Evolutionary conservation across 148 eudicot species (phyloP).

Genomic region (Selenicereus undatus): DNA sequence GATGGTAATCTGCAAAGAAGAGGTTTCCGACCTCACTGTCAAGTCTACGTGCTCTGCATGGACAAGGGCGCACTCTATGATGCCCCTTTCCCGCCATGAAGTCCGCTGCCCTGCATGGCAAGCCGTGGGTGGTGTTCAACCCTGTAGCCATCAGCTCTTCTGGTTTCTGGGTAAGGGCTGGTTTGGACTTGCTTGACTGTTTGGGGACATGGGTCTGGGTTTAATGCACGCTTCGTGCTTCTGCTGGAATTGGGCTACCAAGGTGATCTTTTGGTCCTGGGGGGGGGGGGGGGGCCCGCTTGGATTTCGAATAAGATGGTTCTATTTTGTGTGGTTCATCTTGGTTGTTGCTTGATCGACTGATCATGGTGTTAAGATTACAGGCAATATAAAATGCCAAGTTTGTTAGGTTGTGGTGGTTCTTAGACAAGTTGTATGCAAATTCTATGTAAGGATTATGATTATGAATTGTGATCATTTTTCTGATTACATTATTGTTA

Average conservation of each 20-base stretch:
- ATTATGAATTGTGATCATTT: neutral
- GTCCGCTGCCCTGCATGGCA: constrained; percentile 33
- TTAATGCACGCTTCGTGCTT: constrained; percentile 62
- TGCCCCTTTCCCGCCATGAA: constrained; percentile 71
- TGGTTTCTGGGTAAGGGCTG: constrained; percentile 62
- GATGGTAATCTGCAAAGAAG: constrained; percentile 18
- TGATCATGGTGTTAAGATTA: too few species aligned
- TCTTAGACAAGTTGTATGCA: too few species aligned
- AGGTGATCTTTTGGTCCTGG: constrained; percentile 30
- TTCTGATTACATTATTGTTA: neutral
- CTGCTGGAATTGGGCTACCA: constrained; percentile 33
- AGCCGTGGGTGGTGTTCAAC: constrained; percentile 82
- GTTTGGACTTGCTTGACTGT: constrained; percentile 53
- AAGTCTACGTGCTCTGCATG: constrained; percentile 44
- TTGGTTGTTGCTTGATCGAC: too few species aligned
- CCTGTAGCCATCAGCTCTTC: constrained; percentile 85
- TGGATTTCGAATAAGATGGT: too few species aligned
- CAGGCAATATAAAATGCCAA: too few species aligned
- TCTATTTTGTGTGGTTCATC: too few species aligned
- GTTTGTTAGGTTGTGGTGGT: too few species aligned
- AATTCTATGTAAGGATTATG: too few species aligned
- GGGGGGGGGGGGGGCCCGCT: too few species aligned
- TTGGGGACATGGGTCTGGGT: constrained; percentile 52
- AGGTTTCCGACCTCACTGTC: constrained; percentile 55
- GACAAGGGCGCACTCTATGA: constrained; percentile 71